A percentile compares a stretch with the other conserved stretches of the same genome.
These are phyloP conservation scores for Graphilbum ipis-grandicollis DNA, from an alignment of 2,329 filamentous ascomycete genomes.

Conservation along the genomic window DNA sequence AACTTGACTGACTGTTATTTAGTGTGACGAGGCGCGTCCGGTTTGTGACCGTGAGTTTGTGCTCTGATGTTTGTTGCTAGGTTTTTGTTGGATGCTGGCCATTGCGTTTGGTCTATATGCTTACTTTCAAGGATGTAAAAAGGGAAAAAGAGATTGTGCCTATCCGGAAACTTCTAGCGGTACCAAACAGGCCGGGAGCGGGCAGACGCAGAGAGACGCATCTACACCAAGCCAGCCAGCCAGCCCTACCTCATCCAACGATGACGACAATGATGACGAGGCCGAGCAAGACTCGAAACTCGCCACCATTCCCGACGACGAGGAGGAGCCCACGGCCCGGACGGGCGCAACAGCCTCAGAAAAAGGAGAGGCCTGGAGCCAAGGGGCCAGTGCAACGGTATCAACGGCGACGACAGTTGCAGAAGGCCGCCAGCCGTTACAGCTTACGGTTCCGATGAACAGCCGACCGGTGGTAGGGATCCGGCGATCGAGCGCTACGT, in stretches of 20 bases:
- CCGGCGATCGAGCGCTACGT: conserved; percentile 20
- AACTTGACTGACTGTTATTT: too few relatives aligned
- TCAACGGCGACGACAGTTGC: too few relatives aligned
- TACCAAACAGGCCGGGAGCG: conserved; percentile 17
- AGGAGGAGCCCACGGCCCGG: conserved; percentile 13
- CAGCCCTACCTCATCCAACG: conserved; percentile 37
- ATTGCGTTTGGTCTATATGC: too few relatives aligned
- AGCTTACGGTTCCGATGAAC: conserved; percentile 1
- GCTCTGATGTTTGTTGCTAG: too few relatives aligned
- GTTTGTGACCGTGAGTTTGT: conserved; percentile 61
- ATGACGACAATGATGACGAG: conserved; percentile 33
- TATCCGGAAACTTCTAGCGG: conserved; percentile 63
- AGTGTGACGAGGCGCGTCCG: conserved; percentile 85
- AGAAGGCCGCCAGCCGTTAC: not conserved
- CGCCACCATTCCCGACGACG: conserved; percentile 36
- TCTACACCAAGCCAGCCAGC: conserved; percentile 19
- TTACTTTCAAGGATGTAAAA: conserved; percentile 66
- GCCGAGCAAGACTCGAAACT: conserved; percentile 25
- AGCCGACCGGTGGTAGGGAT: conserved; percentile 3
- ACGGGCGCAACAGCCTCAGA: not conserved
- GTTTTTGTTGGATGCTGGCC: too few relatives aligned
- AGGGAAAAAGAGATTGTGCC: conserved; percentile 76
- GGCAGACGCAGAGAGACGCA: conserved; percentile 20
- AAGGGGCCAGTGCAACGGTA: conserved; percentile 1
- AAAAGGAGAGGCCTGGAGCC: not conserved